Base-by-base conservation (phyloP, 345 rosid genomes). In the Linum trigynum region DNA sequence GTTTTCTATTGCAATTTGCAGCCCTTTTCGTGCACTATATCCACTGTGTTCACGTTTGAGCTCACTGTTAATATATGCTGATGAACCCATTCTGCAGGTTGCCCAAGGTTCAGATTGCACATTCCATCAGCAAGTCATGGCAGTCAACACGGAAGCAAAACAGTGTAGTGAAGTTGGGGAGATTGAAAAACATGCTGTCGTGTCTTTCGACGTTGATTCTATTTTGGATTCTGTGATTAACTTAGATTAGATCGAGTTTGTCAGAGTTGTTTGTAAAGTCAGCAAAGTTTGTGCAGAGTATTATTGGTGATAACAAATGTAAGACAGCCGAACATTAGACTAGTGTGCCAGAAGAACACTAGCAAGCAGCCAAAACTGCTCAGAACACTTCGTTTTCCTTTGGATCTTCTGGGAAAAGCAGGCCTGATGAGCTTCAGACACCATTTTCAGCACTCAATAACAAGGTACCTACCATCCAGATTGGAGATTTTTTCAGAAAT, bases 51-150 rank as follows among this genome's bases (percentile, higher is more conserved):
- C n/a, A 58, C 35, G 39, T 64, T 32, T 38, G 17, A 4, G 36
- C 10, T 14, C 60, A 15, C 8, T 50, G 51, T 4, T 17, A 23
- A 14, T 55, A 32, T 59, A n/a, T 63, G 37, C 55, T 63, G 14
- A 5, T 23, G 39, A 35, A 72, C 66, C 36, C 32, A 32, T 15
- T 48, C 32, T 74, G 83, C 86, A 92, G 98, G 97, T 90, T 55
- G 73, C 81, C 55, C 86, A 91, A 51, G 98, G 98, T 63, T 70
- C 70, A 11, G 74, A 74, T 63, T 32, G 78, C n/a, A 48, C 10
- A 66, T 75, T 78, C 57, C 70, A 77, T 23, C 81, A 81, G 64
- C 77, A 88, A 51, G 77, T 83, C 66, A 89, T 71, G 38, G 85
- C 77, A 0, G 63, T 92, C 41, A 71, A 88, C 74, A 79, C 72